Percentiles rank a stretch among this genome's conserved stretches.
These are phyloP conservation scores for Daedaleopsis sinensis DNA, from an alignment of 768 basidiomycete genomes.

Conservation along the genomic window DNA sequence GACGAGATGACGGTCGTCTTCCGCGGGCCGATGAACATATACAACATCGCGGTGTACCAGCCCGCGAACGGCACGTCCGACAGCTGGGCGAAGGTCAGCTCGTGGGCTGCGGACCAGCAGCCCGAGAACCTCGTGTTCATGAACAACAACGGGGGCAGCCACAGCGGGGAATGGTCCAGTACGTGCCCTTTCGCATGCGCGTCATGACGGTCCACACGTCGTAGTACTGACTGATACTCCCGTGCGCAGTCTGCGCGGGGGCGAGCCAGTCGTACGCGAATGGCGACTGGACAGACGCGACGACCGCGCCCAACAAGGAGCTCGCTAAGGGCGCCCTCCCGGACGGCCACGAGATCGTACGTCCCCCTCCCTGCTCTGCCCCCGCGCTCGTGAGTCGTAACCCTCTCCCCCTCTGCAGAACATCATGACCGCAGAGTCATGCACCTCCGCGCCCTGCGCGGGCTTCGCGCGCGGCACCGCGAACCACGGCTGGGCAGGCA, in stretches of 20 bases:
- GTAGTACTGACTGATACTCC: not conserved
- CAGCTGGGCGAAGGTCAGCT: slow-evolving; percentile 30
- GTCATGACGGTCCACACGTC: not conserved
- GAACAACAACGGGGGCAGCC: slow-evolving; percentile 33
- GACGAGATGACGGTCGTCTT: slow-evolving; percentile 33
- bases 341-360: slow-evolving; percentile 13
- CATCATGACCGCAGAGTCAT: slow-evolving; percentile 30
- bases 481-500: slow-evolving; percentile 31
- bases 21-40: slow-evolving; percentile 30
- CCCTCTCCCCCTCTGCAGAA: slow-evolving; percentile 17
- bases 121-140: slow-evolving; percentile 34
- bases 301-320: slow-evolving; percentile 26
- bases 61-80: slow-evolving; percentile 18
- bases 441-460: slow-evolving; percentile 24
- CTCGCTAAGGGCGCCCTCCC: slow-evolving; percentile 17
- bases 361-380: not conserved
- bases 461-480: slow-evolving; percentile 34
- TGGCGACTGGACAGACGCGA: slow-evolving; percentile 26
- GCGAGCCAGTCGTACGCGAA: slow-evolving; percentile 34
- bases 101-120: slow-evolving; percentile 21
- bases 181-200: slow-evolving; percentile 1
- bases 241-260: slow-evolving; percentile 29
- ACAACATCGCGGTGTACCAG: slow-evolving; percentile 35
- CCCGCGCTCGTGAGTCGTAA: not conserved
- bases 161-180: slow-evolving; percentile 33